Evolutionary conservation across 805 yeast species (phyloP).

Genomic region (Saturnispora ahearnii): DNA sequence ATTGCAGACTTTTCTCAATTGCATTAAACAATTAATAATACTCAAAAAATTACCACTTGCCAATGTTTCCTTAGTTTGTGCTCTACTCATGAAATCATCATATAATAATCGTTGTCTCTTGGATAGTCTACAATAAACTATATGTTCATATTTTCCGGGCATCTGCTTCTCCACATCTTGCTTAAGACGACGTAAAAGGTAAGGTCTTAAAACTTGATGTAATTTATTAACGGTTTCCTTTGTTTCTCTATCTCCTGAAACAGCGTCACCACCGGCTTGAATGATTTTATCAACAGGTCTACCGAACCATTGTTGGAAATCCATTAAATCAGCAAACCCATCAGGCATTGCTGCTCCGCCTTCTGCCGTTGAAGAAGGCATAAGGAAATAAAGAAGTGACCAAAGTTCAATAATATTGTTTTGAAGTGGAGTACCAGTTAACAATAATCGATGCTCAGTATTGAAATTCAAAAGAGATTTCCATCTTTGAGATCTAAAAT

Average conservation of each 20-base stretch:
- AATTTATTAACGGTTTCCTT: constrained; percentile 75
- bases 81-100: constrained; percentile 95
- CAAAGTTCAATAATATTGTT: constrained; percentile 91
- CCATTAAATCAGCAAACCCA: constrained; percentile 93
- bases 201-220: constrained; percentile 92
- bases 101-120: constrained; percentile 86
- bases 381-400: constrained; percentile 88
- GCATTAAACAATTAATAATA: constrained; percentile 96
- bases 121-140: constrained; percentile 83
- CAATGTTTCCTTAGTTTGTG: constrained; percentile 87
- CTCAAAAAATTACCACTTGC: constrained; percentile 92
- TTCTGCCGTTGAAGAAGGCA: constrained; percentile 70
- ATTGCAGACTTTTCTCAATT: constrained; percentile 89
- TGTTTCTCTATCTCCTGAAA: constrained; percentile 64
- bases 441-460: constrained; percentile 73
- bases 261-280: constrained; percentile 49
- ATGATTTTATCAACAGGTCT: constrained; percentile 88
- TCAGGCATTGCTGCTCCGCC: constrained; percentile 64
- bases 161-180: constrained; percentile 97
- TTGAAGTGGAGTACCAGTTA: constrained; percentile 97
- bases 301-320: constrained; percentile 99
- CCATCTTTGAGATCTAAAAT: constrained; percentile 95
- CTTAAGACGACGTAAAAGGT: constrained; percentile 80
- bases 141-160: constrained; percentile 97
- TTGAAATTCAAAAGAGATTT: constrained; percentile 90